These are phyloP conservation scores for Backusella westeae DNA, from an alignment of 192 early-diverging fungal genomes.

Conservation along the genomic window DNA sequence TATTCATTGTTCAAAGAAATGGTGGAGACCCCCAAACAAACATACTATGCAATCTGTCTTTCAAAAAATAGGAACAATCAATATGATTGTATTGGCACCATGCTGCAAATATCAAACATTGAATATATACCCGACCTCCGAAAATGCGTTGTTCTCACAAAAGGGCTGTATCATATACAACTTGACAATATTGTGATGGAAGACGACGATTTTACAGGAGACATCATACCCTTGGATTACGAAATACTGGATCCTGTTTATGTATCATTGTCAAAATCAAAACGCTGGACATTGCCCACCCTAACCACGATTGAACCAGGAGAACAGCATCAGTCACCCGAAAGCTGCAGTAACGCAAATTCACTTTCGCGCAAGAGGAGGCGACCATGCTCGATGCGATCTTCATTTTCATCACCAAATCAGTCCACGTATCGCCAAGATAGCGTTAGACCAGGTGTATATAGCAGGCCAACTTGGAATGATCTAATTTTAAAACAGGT, in stretches of 20 bases:
- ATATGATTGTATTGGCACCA: constrained; percentile 42
- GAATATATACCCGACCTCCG: constrained; percentile 45
- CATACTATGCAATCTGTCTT: constrained; percentile 49
- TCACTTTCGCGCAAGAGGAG: neutral
- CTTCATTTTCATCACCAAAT: neutral
- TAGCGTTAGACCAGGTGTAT: neutral
- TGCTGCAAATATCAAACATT: constrained; percentile 42
- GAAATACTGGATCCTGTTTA: neutral
- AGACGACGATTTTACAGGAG: constrained; percentile 44
- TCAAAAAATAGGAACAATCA: constrained; percentile 6
- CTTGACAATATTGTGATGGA: constrained; percentile 30
- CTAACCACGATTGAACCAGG: neutral
- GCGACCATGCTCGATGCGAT: constrained; percentile 3
- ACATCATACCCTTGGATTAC: constrained; percentile 45
- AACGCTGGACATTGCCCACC: neutral
- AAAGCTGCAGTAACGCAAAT: too few relatives aligned
- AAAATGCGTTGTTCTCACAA: constrained; percentile 37
- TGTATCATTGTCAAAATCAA: neutral
- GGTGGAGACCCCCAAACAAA: constrained; percentile 16
- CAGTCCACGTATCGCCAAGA: neutral
- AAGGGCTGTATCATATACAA: constrained; percentile 42
- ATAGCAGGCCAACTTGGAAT: neutral
- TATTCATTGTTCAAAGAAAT: neutral
- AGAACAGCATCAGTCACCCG: neutral
- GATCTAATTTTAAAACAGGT: neutral